Percentiles rank a stretch among this genome's conserved stretches.
phyloP scores from a whole-genome alignment of 441 rosid genomes.

The Bocquillonia castaneifolia region DNA sequence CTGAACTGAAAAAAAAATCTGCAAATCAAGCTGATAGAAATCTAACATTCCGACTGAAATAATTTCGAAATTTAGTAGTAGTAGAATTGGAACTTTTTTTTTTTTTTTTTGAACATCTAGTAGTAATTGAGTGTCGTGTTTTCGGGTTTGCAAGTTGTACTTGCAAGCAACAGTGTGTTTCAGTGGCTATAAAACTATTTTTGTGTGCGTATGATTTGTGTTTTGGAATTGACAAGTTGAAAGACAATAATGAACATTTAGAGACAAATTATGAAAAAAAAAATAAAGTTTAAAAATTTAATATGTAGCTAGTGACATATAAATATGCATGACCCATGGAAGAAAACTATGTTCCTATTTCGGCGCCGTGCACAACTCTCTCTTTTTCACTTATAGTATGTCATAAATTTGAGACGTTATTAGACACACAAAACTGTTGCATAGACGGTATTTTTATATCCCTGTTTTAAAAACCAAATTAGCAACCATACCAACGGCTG shows the following conservation, averaged over 20 bases:
- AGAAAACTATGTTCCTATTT: not conserved
- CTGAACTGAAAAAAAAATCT: no score
- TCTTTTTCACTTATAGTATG: not conserved
- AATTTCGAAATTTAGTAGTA: no score
- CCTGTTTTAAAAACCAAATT: no score
- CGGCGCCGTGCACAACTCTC: conserved; percentile 11
- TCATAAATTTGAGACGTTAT: not conserved
- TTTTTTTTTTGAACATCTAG: no score
- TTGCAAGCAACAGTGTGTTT: not conserved
- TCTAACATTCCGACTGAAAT: no score
- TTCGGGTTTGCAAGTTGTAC: not conserved
- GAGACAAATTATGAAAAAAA: not conserved
- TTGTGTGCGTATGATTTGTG: not conserved
- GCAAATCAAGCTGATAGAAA: no score
- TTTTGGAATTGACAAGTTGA: not conserved
- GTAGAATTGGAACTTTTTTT: no score
- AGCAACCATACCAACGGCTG: no score
- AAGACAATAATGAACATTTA: not conserved
- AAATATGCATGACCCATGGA: not conserved
- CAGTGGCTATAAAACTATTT: not conserved
- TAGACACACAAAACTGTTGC: no score
- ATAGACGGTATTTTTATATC: no score
- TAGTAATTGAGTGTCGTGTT: not conserved
- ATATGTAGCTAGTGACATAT: not conserved
- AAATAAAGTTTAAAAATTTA: not conserved